These are phyloP conservation scores for Ophiocordyceps sinensis DNA, from an alignment of 2,329 filamentous ascomycete species.

Conservation along the genomic window DNA sequence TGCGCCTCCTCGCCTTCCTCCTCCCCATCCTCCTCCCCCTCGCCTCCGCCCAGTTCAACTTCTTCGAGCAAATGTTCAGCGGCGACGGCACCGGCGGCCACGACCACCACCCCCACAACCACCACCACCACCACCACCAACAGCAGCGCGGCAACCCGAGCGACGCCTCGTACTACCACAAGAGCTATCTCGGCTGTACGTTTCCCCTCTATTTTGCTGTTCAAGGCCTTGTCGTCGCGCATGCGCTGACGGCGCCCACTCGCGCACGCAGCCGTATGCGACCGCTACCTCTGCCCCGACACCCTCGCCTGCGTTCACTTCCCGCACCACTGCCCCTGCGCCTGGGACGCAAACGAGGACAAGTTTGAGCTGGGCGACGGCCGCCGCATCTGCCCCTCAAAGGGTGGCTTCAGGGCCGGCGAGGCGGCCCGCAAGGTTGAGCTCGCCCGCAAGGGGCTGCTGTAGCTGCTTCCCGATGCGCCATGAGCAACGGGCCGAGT, in stretches of 20 bases:
- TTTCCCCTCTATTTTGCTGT: neutral
- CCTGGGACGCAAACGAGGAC: constrained; percentile 62
- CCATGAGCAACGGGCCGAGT: too few relatives aligned
- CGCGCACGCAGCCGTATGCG: constrained; percentile 52
- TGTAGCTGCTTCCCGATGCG: constrained; percentile 25
- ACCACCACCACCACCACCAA: constrained; percentile 37
- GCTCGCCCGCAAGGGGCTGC: constrained; percentile 61
- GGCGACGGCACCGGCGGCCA: constrained; percentile 30
- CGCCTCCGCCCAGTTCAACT: constrained; percentile 68
- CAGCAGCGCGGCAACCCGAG: constrained; percentile 69
- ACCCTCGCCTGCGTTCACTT: constrained; percentile 92
- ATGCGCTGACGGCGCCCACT: too few relatives aligned
- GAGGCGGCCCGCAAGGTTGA: constrained; percentile 66
- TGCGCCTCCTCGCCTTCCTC: constrained; percentile 20
- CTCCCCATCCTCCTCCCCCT: constrained; percentile 46
- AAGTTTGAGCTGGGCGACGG: constrained; percentile 65
- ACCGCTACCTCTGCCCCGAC: constrained; percentile 87
- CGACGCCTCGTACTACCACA: constrained; percentile 68
- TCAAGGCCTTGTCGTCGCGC: neutral
- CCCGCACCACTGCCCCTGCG: constrained; percentile 92
- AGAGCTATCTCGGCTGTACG: constrained; percentile 53
- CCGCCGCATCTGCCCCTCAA: constrained; percentile 58
- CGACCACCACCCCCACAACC: constrained; percentile 34
- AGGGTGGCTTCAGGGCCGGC: constrained; percentile 57
- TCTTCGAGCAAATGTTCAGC: constrained; percentile 97